Evolutionary conservation across 768 basidiomycete genomes (phyloP).

Genomic region (Lentinula sp.): DNA sequence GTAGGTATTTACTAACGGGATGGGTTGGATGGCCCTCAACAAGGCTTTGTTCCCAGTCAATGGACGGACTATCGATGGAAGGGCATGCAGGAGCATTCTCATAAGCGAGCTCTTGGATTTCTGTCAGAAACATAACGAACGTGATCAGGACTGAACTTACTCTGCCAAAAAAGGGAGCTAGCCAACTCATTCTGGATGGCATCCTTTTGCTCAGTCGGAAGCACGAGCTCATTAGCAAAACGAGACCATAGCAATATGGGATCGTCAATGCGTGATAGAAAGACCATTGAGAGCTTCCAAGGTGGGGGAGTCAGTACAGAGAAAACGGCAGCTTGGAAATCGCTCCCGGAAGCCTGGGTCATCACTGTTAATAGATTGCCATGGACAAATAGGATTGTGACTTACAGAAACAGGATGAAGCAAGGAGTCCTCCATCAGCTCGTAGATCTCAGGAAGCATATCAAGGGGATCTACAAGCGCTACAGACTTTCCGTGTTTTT

Average conservation of each 20-base stretch:
- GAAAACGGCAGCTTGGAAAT: conserved; percentile 18
- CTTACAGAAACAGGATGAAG: conserved; percentile 8
- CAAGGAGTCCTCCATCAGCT: conserved; percentile 17
- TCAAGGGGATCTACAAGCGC: conserved; percentile 53
- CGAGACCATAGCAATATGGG: conserved; percentile 36
- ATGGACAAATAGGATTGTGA: conserved; percentile 4
- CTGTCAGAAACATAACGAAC: background rate
- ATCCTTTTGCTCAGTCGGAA: conserved; percentile 22
- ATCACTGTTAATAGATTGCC: background rate
- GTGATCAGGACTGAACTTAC: conserved; percentile 18
- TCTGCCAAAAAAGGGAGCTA: conserved; percentile 39
- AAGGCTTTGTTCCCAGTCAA: conserved; percentile 55
- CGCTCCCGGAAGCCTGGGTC: background rate
- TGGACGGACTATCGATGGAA: conserved; percentile 30
- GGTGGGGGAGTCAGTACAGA: conserved; percentile 25
- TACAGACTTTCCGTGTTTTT: conserved; percentile 32
- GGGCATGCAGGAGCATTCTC: conserved; percentile 36
- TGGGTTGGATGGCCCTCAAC: conserved; percentile 57
- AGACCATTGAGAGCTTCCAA: conserved; percentile 29
- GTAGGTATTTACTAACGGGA: conserved; percentile 29
- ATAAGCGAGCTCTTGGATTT: conserved; percentile 28
- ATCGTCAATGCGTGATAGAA: conserved; percentile 21
- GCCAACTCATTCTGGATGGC: conserved; percentile 33
- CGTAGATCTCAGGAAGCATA: conserved; percentile 41
- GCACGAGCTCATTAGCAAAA: conserved; percentile 30